Evolutionary conservation across 73 alveolate genomes (phyloP), one percentile per base, ranked within the genome.

Genomic region (Paramecium sexaurelia): DNA sequence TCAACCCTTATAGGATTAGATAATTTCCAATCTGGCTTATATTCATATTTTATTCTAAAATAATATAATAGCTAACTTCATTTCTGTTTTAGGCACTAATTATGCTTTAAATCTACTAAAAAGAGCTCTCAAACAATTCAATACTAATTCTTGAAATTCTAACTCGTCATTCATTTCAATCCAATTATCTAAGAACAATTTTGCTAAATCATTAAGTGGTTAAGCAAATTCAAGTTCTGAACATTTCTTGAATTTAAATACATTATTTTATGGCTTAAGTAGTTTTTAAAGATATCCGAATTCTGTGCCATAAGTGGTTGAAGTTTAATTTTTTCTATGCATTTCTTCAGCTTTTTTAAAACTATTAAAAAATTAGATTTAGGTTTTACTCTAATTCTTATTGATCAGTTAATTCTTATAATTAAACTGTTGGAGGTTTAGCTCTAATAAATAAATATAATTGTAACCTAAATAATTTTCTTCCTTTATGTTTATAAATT

Each of bases 41-140:
- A 86, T 22, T 86, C 87, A 33, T 86, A 86, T n/a, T 86, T 86
- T 7, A 61, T 45, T 55, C 92, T 85, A 26, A 32, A 51, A 4
- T 4, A 51, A 19, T 3, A 24, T 19, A 10, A 84, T 51, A n/a
- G 17, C 22, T 40, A 35, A 85, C 93, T 61, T 86, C 93, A 86
- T 86, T 86, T 86, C 93, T n/a, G 93, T 57, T 86, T 37, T 86
- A 10, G 93, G 93, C 39, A 86, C 93, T 51, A 36, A 71, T 86
- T 86, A 75, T 39, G 93, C 93, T 8, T 55, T 35, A 33, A 71
- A 51, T 66, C 93, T 55, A 5, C 87, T 56, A 36, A 39, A 75
- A 13, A 86, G 75, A 86, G 93, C 83, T 32, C 93, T 57, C 32
- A 86, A 15, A 86, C 87, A 86, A 35, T 84, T 56, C 29, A 86